Conservation (phyloP, 2,329 filamentous ascomycete species). For the Colletotrichum tropicicola region DNA sequence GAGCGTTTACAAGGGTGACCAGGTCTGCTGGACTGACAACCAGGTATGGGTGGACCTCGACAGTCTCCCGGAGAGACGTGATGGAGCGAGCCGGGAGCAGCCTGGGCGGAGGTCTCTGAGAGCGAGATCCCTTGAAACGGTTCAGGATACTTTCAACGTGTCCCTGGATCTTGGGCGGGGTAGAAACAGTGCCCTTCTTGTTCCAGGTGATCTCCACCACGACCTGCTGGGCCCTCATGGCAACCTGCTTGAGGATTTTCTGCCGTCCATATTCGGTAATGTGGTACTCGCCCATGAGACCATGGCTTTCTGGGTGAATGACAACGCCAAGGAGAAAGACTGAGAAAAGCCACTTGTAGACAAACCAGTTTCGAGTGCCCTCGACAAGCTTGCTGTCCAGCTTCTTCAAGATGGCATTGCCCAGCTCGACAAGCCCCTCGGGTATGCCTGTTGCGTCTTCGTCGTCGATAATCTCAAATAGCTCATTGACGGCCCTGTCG, state of each 20-base stretch:
- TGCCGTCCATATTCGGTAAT: conserved; percentile 91
- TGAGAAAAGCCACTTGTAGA: conserved; percentile 92
- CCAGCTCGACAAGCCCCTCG: conserved; percentile 83
- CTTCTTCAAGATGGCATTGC: conserved; percentile 83
- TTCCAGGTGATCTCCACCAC: conserved; percentile 82
- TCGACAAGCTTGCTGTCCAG: conserved; percentile 77
- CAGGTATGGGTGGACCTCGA: conserved; percentile 81
- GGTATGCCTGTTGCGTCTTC: conserved; percentile 87
- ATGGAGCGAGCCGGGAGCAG: conserved; percentile 77
- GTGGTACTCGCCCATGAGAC: conserved; percentile 87
- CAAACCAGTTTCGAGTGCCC: conserved; percentile 82
- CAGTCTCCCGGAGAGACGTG: conserved; percentile 78
- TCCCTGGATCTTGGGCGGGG: conserved; percentile 68
- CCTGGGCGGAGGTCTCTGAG: conserved; percentile 60
- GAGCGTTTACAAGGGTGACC: conserved; percentile 80
- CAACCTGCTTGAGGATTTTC: conserved; percentile 82
- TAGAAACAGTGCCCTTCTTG: conserved; percentile 68
- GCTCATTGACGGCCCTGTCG: conserved; percentile 77
- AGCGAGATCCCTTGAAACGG: conserved; percentile 66
- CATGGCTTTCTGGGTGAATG: conserved; percentile 85
- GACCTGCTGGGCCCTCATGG: conserved; percentile 79
- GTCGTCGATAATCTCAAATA: conserved; percentile 89
- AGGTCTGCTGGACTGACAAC: conserved; percentile 84
- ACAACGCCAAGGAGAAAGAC: conserved; percentile 86
- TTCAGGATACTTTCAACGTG: conserved; percentile 78